Evolutionary conservation across 2,329 filamentous ascomycete species (phyloP), one percentile per base, ranked within the genome.

Genomic region (Aspergillus sclerotialis): DNA sequence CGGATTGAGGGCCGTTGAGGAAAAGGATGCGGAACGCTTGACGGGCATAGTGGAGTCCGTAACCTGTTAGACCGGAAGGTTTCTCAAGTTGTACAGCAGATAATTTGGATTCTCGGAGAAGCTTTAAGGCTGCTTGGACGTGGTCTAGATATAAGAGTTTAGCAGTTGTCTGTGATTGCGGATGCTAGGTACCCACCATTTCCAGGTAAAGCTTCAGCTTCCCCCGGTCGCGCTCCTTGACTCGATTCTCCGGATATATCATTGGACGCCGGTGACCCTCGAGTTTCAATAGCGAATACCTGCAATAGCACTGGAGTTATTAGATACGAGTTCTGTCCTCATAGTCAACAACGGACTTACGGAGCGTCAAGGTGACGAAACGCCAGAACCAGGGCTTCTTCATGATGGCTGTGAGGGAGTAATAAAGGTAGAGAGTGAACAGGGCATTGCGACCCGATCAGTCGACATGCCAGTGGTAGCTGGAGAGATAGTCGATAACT

Each of bases 11-110:
- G 1, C 72, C 69, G 48, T 80, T 80, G 67, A 82, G 74, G 54
- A 82, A 82, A 12, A 84, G 61, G 18, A 80, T 61, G 30, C 75
- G 72, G 52, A 84, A 78, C 14, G 75, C 60, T 53, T 80, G 67
- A 48, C 76, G 75, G 25, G 72, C 70, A 52, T 82, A 83, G 63
- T 82, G 70, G 43, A 70, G 63, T 24, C 69, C 64, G 37, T 70
- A 68, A 25, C 73, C 74, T 5, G 80, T 39, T 21, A 82, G 52
- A 18, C 79, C 77, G 7, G 71, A 71, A 6, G 76, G 73, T 52
- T 73, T 76, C 11, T 63, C 55, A 11, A 47, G 34, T 17, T 50
- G 40, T 7, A 38, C 21, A 10, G 45, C 32, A 1, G 51, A 32
- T 11, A 55, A 47, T 25, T 57, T 56, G 4, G 48, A 33, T 21